Base-by-base conservation (phyloP, 495 filamentous ascomycete genomes). In the Cudoniella acicularis region DNA sequence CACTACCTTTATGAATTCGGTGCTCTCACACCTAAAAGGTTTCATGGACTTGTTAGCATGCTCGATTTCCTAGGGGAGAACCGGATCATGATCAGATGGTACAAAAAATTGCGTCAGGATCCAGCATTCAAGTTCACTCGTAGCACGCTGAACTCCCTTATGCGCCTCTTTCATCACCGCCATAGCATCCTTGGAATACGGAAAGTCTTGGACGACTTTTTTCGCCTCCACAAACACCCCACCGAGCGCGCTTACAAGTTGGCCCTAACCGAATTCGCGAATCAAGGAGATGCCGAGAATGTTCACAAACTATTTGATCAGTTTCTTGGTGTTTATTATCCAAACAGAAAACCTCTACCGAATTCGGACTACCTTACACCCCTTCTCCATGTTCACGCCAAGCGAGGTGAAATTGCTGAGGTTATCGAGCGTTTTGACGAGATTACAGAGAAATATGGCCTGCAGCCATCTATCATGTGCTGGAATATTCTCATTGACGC, bases 401-500 rank as follows among this genome's bases (percentile, higher is more conserved):
- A 78, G 24, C 71, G 79, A 52, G 87, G 83, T 0, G 82, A 95
- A 54, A 68, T 86, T 1, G 58, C 70, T 18, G 77, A 81, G 40
- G 83, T 86, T 10, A 63, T 74, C 2, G 65, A 72, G 10, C 79
- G 86, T 52, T 91, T 96, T 51, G 49, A 83, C 23, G 72, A 81
- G 10, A 77, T 90, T 1, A 61, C 68, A 11, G 65, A 70, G 1
- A 77, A 82, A 48, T 83, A 84, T 56, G 72, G 75, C 0, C 62
- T 89, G 13, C 50, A 72, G 17, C 85, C 83, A 18, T 79, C 80
- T 59, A 68, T 72, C 0, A 59, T 72, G 11, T 81, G 79, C 45
- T 95, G 86, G 84, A 96, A 97, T 66, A 86, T 88, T 25, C 67
- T 96, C 27, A 73, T 98, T 16, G 80, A 86, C 57, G 89, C 90